Evolutionary conservation across 2,329 filamentous ascomycete species (phyloP).

Genomic region (Fusarium papillatum): DNA sequence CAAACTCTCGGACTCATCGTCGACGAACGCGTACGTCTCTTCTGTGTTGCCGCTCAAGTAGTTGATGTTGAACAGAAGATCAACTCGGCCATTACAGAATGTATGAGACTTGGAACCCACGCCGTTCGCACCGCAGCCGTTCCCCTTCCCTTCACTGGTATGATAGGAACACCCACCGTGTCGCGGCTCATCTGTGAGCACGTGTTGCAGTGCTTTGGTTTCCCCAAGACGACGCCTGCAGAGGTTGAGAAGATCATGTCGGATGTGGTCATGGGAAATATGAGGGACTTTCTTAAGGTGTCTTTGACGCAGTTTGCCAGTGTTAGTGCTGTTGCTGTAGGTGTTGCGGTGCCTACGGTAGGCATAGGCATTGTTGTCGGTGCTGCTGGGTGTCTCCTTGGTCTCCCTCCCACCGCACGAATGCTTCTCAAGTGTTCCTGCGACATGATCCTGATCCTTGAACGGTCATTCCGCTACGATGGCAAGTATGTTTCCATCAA

Average conservation of each 20-base stretch:
- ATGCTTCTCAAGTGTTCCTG: constrained; percentile 44
- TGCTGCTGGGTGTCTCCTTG: constrained; percentile 31
- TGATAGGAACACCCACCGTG: constrained; percentile 43
- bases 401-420: constrained; percentile 34
- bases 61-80: constrained; percentile 48
- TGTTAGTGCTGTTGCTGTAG: constrained; percentile 28
- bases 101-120: constrained; percentile 45
- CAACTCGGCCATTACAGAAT: constrained; percentile 47
- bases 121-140: constrained; percentile 44
- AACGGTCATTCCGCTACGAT: constrained; percentile 39
- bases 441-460: constrained; percentile 43
- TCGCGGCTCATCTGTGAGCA: constrained; percentile 46
- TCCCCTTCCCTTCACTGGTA: constrained; percentile 37
- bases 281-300: constrained; percentile 37
- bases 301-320: constrained; percentile 37
- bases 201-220: constrained; percentile 44
- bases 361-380: constrained; percentile 39
- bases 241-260: constrained; percentile 42
- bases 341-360: constrained; percentile 32
- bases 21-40: constrained; percentile 48
- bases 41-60: constrained; percentile 46
- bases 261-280: constrained; percentile 40
- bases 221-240: constrained; percentile 38
- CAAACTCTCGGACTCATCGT: constrained; percentile 44
- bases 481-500: constrained; percentile 44